Conservation (phyloP, 257 asterid species). For the Ilex aquifolium region DNA sequence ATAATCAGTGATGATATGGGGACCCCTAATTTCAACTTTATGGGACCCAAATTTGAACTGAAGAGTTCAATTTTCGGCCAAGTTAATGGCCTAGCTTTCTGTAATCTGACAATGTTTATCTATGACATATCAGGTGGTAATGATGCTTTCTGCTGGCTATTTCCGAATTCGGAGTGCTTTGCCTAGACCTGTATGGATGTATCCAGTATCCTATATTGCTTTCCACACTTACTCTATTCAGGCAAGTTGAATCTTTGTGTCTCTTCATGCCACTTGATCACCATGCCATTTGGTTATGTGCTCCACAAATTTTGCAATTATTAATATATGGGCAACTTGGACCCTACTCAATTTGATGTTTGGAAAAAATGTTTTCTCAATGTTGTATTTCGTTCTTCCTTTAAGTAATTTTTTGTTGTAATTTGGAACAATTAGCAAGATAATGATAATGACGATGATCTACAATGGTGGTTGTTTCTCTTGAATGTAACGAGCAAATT, state of each 20-base stretch:
- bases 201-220: constrained; percentile 79
- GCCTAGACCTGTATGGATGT: constrained; percentile 83
- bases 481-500: too few relatives aligned
- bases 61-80: background rate
- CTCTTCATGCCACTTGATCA: background rate
- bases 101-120: background rate
- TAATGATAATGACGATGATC: too few relatives aligned
- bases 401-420: too few relatives aligned
- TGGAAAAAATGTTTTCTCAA: too few relatives aligned
- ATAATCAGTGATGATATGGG: too few relatives aligned
- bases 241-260: constrained; percentile 38
- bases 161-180: constrained; percentile 78
- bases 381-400: too few relatives aligned
- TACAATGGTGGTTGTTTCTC: too few relatives aligned
- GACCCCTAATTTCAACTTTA: background rate
- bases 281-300: background rate
- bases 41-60: too few relatives aligned
- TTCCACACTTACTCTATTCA: constrained; percentile 91
- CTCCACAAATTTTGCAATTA: background rate
- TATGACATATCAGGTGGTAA: constrained; percentile 49
- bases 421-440: too few relatives aligned
- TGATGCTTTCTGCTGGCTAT: constrained; percentile 97
- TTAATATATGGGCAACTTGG: background rate
- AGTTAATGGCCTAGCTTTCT: background rate
- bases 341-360: too few relatives aligned